Conservation (phyloP, 176 grass and related monocot species). For the Oryza meridionalis region DNA sequence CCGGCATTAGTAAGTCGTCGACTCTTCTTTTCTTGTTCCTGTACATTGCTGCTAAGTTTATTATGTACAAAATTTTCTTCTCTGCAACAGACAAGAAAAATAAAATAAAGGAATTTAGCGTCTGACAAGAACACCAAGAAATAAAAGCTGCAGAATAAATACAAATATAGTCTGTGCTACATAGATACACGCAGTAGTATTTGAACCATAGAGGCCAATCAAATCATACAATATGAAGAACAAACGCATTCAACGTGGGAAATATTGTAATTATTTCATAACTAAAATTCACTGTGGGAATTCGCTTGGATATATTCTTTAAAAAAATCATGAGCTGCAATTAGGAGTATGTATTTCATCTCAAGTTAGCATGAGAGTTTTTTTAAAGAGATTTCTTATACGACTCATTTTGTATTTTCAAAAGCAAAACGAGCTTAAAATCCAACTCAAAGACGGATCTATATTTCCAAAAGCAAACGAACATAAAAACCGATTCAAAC, state of each 20-base stretch:
- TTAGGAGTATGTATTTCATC: too few relatives aligned
- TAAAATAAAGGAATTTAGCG: not conserved
- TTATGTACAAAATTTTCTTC: conserved; percentile 64
- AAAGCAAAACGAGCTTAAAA: too few relatives aligned
- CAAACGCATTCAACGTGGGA: not conserved
- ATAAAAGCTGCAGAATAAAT: conserved; percentile 7
- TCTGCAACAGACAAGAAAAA: conserved; percentile 49
- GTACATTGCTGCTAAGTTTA: conserved; percentile 51
- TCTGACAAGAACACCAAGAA: conserved; percentile 5
- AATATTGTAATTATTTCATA: not conserved
- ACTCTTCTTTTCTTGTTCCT: conserved; percentile 40
- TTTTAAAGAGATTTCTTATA: too few relatives aligned
- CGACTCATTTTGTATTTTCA: too few relatives aligned
- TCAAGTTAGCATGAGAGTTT: too few relatives aligned
- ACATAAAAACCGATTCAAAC: too few relatives aligned
- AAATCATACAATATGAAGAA: conserved; percentile 14
- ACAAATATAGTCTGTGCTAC: not conserved
- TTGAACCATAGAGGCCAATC: not conserved
- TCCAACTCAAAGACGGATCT: too few relatives aligned
- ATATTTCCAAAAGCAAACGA: too few relatives aligned
- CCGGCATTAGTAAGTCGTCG: conserved; percentile 36
- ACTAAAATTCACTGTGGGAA: too few relatives aligned
- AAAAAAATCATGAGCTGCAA: too few relatives aligned
- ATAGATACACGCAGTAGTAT: not conserved
- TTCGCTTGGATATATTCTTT: too few relatives aligned